phyloP scores from a whole-genome alignment of 768 basidiomycete species.

The Rhodotorula sphaerocarpa region DNA sequence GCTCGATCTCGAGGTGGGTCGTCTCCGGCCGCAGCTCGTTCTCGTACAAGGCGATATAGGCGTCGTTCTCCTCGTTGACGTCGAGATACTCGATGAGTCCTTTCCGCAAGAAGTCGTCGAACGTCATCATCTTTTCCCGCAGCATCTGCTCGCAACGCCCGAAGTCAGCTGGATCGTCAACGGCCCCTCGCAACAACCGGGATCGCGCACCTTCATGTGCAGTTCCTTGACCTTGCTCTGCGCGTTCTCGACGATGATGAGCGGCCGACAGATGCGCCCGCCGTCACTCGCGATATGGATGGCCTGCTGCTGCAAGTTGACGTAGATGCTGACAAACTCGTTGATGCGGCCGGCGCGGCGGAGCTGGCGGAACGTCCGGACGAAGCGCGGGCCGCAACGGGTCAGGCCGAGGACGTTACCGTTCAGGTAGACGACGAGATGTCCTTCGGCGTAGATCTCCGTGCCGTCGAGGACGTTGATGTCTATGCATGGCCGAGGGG shows the following conservation, averaged over 20 bases:
- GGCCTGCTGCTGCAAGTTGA: constrained; percentile 86
- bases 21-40: constrained; percentile 76
- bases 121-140: constrained; percentile 66
- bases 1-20: constrained; percentile 88
- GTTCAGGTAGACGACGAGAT: constrained; percentile 93
- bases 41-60: constrained; percentile 91
- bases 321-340: constrained; percentile 93
- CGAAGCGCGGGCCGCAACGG: constrained; percentile 72
- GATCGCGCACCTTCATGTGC: constrained; percentile 61
- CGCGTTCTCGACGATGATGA: constrained; percentile 87
- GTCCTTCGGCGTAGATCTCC: constrained; percentile 87
- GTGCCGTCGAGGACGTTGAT: constrained; percentile 84
- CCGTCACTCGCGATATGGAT: constrained; percentile 97
- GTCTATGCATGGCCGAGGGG: constrained; percentile 49
- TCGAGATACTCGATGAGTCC: constrained; percentile 97
- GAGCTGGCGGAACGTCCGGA: constrained; percentile 80
- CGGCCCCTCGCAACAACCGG: neutral
- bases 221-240: constrained; percentile 65
- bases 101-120: constrained; percentile 85
- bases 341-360: constrained; percentile 84
- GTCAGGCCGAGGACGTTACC: constrained; percentile 92
- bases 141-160: constrained; percentile 52
- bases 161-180: neutral
- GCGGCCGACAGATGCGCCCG: constrained; percentile 92
- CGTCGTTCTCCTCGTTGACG: constrained; percentile 98